Conservation (phyloP, 75 land plant species). For the Cupressus sempervirens region DNA sequence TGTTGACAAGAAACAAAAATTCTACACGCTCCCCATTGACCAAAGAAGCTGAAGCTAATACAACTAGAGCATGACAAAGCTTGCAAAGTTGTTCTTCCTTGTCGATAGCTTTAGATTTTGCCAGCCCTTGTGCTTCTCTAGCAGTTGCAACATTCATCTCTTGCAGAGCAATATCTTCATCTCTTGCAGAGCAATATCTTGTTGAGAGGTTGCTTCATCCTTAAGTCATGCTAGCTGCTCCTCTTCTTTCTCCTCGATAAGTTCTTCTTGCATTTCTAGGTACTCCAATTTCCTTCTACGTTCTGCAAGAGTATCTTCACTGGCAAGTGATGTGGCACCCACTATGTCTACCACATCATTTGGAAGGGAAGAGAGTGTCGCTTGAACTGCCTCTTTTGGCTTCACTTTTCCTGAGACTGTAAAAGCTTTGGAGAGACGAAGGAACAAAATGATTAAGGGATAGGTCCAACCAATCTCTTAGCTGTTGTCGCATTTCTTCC, state of each 20-base stretch:
- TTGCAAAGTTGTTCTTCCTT: constrained; percentile 79
- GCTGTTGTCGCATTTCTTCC: constrained; percentile 68
- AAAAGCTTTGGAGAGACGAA: constrained; percentile 95
- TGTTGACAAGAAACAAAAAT: constrained; percentile 6
- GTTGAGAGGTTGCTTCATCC: constrained; percentile 27
- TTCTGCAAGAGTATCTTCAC: constrained; percentile 87
- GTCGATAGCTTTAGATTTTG: constrained; percentile 43
- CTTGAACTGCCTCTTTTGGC: constrained; percentile 92
- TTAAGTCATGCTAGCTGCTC: constrained; percentile 56
- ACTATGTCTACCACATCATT: constrained; percentile 96
- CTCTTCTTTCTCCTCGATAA: constrained; percentile 52
- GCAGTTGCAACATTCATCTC: constrained; percentile 64
- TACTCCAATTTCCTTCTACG: constrained; percentile 86
- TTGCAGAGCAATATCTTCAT: constrained; percentile 57
- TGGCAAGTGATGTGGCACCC: constrained; percentile 60
- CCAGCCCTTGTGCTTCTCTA: constrained; percentile 64
- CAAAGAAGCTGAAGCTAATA: constrained; percentile 80
- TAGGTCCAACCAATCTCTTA: constrained; percentile 94
- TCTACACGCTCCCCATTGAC: constrained; percentile 5
- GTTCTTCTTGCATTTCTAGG: constrained; percentile 85
- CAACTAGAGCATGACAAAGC: constrained; percentile 81
- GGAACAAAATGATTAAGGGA: constrained; percentile 91
- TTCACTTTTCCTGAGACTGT: constrained; percentile 76
- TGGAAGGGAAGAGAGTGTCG: constrained; percentile 90
- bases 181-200: too few species aligned